These are phyloP conservation scores for Hemileccinum rubropunctum DNA, from an alignment of 768 basidiomycete species.

Conservation along the genomic window DNA sequence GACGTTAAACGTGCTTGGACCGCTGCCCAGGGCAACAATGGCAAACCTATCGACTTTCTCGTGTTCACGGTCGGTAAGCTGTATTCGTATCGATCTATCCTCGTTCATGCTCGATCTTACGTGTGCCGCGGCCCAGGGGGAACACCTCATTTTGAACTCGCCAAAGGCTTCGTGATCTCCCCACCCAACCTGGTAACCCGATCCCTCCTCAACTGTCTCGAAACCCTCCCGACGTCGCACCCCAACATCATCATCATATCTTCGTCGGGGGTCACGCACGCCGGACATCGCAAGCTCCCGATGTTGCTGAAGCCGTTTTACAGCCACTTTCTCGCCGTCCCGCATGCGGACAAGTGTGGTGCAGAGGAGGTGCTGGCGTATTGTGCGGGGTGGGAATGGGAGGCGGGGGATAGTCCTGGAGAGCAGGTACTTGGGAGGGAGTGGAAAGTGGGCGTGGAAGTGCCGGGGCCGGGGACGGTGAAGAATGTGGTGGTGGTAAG, in stretches of 20 bases:
- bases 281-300: constrained; percentile 46
- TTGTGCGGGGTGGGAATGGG: constrained; percentile 51
- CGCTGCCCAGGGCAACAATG: constrained; percentile 27
- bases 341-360: constrained; percentile 63
- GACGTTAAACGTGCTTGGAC: constrained; percentile 56
- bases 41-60: constrained; percentile 47
- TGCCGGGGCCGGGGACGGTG: constrained; percentile 43
- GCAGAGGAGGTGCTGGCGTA: constrained; percentile 51
- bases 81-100: neutral
- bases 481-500: constrained; percentile 47
- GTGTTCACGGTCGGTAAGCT: constrained; percentile 61
- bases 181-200: constrained; percentile 60
- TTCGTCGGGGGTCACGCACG: constrained; percentile 47
- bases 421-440: constrained; percentile 41
- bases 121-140: constrained; percentile 8
- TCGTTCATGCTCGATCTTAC: neutral
- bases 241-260: constrained; percentile 56
- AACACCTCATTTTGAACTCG: constrained; percentile 40
- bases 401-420: constrained; percentile 40
- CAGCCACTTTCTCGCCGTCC: constrained; percentile 37
- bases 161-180: constrained; percentile 46
- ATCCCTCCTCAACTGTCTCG: constrained; percentile 52
- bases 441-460: constrained; percentile 39
- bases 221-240: constrained; percentile 46
- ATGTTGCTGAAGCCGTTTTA: constrained; percentile 49